These are phyloP conservation scores for Amanita molliuscula DNA, from an alignment of 768 basidiomycete species.

Conservation along the genomic window DNA sequence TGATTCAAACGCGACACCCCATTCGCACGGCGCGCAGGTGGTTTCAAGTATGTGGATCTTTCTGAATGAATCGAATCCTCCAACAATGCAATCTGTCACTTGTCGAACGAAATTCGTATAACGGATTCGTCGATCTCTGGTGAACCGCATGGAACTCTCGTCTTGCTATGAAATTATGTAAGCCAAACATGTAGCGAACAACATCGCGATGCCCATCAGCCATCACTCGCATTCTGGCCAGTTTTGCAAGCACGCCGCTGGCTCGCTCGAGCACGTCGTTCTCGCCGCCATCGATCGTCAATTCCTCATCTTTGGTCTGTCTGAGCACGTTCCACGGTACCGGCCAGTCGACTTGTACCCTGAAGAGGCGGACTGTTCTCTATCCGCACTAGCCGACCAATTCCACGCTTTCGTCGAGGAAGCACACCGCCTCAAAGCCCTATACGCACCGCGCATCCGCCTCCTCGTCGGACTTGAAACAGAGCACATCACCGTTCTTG, in stretches of 20 bases:
- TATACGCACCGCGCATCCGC: slow-evolving; percentile 54
- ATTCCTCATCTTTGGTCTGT: slow-evolving; percentile 78
- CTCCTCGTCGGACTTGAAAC: slow-evolving; percentile 90
- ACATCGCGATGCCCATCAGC: slow-evolving; percentile 59
- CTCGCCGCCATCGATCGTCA: slow-evolving; percentile 66
- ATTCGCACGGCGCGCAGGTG: too few relatives aligned
- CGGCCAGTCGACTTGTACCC: slow-evolving; percentile 78
- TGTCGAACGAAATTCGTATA: too few relatives aligned
- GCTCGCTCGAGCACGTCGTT: slow-evolving; percentile 74
- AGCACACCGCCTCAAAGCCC: slow-evolving; percentile 63
- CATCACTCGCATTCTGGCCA: slow-evolving; percentile 92
- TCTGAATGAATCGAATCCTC: too few relatives aligned
- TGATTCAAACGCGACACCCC: too few relatives aligned
- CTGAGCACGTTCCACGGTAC: slow-evolving; percentile 91
- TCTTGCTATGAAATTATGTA: too few relatives aligned
- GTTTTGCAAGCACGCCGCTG: slow-evolving; percentile 85
- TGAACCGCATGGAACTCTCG: too few relatives aligned
- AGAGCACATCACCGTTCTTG: slow-evolving; percentile 67
- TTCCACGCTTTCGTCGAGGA: slow-evolving; percentile 70
- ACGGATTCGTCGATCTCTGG: too few relatives aligned
- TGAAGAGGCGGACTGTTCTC: slow-evolving; percentile 68
- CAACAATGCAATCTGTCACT: too few relatives aligned
- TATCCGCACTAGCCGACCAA: slow-evolving; percentile 42
- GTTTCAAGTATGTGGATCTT: too few relatives aligned
- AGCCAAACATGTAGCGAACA: too few relatives aligned